Conservation (phyloP, 23 red algal species). For the Agarophyton chilense region DNA sequence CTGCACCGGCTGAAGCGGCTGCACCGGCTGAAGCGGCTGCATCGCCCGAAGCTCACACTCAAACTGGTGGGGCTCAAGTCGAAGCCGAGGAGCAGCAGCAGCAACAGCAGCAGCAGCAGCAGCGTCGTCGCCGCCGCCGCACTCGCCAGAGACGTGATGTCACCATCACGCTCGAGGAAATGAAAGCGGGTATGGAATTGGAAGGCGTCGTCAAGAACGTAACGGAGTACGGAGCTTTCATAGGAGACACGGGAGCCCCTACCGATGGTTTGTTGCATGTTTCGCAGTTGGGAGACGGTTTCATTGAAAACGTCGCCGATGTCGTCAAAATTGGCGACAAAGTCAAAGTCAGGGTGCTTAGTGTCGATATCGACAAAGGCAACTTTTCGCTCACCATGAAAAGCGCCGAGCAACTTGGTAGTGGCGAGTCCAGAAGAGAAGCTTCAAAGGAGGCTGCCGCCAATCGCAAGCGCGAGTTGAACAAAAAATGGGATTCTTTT, state of each 20-base stretch:
- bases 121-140: slow-evolving; percentile 16
- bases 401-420: slow-evolving; percentile 35
- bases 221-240: slow-evolving; percentile 88
- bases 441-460: slow-evolving; percentile 24
- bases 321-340: slow-evolving; percentile 78
- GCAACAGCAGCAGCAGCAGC: neutral
- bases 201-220: slow-evolving; percentile 75
- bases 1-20: neutral
- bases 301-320: slow-evolving; percentile 79
- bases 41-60: neutral
- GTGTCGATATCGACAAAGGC: slow-evolving; percentile 75
- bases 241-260: slow-evolving; percentile 83
- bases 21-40: neutral
- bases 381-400: slow-evolving; percentile 91
- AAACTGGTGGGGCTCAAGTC: neutral
- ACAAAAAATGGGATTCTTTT: slow-evolving; percentile 61
- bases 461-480: slow-evolving; percentile 18
- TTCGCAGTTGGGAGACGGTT: slow-evolving; percentile 84
- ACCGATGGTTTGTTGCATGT: slow-evolving; percentile 97
- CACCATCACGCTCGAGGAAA: slow-evolving; percentile 46
- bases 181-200: slow-evolving; percentile 66
- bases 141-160: slow-evolving; percentile 37
- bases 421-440: neutral
- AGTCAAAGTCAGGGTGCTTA: slow-evolving; percentile 76
- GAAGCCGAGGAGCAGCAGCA: neutral